Percentiles rank a stretch among this genome's conserved stretches.
Evolutionary conservation across 345 rosid species (phyloP).

Genomic region (Hibiscus syriacus): DNA sequence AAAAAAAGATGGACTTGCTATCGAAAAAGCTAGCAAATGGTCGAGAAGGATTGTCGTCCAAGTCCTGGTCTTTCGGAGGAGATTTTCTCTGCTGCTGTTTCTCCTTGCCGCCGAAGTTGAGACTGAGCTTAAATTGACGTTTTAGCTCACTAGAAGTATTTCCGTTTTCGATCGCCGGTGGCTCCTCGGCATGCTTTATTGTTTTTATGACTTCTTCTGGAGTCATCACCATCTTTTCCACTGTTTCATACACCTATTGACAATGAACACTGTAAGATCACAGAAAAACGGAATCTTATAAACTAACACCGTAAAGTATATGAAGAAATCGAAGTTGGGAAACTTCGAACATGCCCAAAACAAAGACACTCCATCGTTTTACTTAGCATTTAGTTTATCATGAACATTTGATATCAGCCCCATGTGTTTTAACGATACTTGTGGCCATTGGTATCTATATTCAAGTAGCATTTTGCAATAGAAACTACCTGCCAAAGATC

Average conservation of each 20-base stretch:
- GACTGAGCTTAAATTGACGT: slow-evolving; percentile 53
- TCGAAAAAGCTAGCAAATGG: slow-evolving; percentile 72
- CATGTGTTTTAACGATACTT: neutral
- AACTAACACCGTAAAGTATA: neutral
- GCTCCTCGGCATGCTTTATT: slow-evolving; percentile 36
- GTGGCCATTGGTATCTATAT: neutral
- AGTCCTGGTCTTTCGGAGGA: slow-evolving; percentile 31
- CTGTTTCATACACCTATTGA: slow-evolving; percentile 73
- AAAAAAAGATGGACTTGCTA: slow-evolving; percentile 72
- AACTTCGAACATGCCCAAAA: neutral
- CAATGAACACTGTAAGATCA: neutral
- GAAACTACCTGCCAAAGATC: slow-evolving; percentile 71
- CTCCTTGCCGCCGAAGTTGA: slow-evolving; percentile 62
- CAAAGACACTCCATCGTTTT: neutral
- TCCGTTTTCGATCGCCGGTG: slow-evolving; percentile 6
- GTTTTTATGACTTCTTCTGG: too few species aligned
- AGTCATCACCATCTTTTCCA: slow-evolving; percentile 60
- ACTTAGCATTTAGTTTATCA: too few species aligned
- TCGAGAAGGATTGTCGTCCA: slow-evolving; percentile 35
- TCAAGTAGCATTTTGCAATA: neutral
- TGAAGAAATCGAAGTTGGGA: neutral
- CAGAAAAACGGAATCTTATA: neutral
- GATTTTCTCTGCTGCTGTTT: slow-evolving; percentile 35
- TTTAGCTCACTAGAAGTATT: slow-evolving; percentile 36
- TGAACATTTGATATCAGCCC: too few species aligned